A percentile compares a stretch with the other conserved stretches of the same genome.
Conservation (phyloP, 768 basidiomycete genomes). For the Dentipellis fragilis region DNA sequence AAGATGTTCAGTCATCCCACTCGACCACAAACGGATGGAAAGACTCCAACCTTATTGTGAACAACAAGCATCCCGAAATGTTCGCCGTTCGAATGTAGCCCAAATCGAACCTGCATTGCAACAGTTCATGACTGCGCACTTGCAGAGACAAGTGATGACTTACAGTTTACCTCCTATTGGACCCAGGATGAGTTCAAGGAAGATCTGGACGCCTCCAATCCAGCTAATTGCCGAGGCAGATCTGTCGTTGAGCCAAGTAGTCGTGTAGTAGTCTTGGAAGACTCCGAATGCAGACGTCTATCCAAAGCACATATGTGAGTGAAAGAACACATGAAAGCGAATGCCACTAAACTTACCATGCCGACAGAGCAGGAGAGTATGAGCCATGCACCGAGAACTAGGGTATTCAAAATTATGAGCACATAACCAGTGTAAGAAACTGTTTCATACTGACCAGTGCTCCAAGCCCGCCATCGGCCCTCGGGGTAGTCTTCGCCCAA, state of each 20-base stretch:
- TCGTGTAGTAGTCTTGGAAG: neutral
- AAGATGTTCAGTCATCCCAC: neutral
- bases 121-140: neutral
- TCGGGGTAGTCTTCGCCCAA: neutral
- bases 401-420: too few species aligned
- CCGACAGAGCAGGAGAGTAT: neutral
- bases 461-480: neutral
- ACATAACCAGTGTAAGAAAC: neutral
- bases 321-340: neutral
- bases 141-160: neutral
- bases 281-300: slow-evolving; percentile 1
- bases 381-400: neutral
- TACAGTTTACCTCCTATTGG: neutral
- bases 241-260: neutral
- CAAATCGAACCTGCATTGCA: neutral
- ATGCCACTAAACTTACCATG: neutral
- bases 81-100: neutral
- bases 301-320: neutral
- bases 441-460: neutral
- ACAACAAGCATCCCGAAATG: neutral
- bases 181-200: neutral
- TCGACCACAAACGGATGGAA: too few species aligned
- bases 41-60: neutral
- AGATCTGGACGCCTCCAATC: neutral
- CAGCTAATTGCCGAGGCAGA: neutral